A percentile compares a stretch with the other conserved stretches of the same genome.
Evolutionary conservation across 139 green algal genomes (phyloP).

Genomic region (Picochlorum sp.): DNA sequence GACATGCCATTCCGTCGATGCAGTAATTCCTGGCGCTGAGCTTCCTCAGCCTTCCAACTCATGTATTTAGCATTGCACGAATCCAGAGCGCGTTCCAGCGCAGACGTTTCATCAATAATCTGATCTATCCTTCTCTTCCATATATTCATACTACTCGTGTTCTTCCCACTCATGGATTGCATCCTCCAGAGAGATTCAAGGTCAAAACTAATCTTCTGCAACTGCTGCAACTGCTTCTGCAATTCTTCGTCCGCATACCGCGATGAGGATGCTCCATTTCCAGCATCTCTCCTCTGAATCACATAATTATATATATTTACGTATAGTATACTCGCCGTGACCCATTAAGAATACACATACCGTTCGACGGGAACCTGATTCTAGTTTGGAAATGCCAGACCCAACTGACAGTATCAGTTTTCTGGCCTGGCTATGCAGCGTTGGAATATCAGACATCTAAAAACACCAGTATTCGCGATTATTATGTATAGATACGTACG

Average conservation of each 20-base stretch:
- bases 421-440: slow-evolving; percentile 49
- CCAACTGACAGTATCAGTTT: slow-evolving; percentile 47
- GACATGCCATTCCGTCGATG: slow-evolving; percentile 16
- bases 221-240: slow-evolving; percentile 43
- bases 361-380: slow-evolving; percentile 16
- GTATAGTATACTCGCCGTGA: neutral
- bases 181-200: slow-evolving; percentile 79
- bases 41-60: slow-evolving; percentile 33
- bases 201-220: slow-evolving; percentile 59
- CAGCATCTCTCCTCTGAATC: neutral
- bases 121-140: slow-evolving; percentile 79
- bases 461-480: too few relatives aligned
- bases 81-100: slow-evolving; percentile 36
- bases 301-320: neutral
- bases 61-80: slow-evolving; percentile 20
- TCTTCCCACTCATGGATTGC: slow-evolving; percentile 54
- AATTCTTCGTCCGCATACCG: slow-evolving; percentile 31
- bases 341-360: neutral
- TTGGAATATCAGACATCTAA: slow-evolving; percentile 55
- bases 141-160: slow-evolving; percentile 43
- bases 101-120: slow-evolving; percentile 64
- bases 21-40: slow-evolving; percentile 67
- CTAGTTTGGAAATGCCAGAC: slow-evolving; percentile 57
- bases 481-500: neutral
- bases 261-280: neutral